A percentile compares a stretch with the other conserved stretches of the same genome.
These are phyloP conservation scores for Scutellaria galericulata DNA, from an alignment of 257 asterid species.

Conservation along the genomic window DNA sequence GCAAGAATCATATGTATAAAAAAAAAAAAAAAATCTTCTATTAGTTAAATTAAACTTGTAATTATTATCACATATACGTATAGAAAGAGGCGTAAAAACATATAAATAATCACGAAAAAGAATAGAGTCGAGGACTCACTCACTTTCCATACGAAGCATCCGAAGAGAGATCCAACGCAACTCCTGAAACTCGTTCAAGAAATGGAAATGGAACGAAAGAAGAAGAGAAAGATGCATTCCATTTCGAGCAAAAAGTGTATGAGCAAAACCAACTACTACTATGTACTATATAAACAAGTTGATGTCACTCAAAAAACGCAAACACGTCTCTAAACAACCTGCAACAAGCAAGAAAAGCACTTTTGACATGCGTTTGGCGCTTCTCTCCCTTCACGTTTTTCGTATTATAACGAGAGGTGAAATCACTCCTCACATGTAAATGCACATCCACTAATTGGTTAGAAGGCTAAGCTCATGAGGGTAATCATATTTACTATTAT, in stretches of 20 bases:
- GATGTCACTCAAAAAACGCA: background rate
- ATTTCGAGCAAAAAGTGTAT: slow-evolving; percentile 26
- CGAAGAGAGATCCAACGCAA: background rate
- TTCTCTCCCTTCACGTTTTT: background rate
- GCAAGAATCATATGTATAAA: too few species aligned
- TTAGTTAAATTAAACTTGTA: too few species aligned
- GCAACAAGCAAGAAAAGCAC: slow-evolving; percentile 22
- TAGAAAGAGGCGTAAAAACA: background rate
- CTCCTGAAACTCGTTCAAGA: slow-evolving; percentile 23
- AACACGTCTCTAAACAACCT: slow-evolving; percentile 28
- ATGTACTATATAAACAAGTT: slow-evolving; percentile 9
- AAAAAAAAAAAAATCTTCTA: too few species aligned
- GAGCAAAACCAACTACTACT: slow-evolving; percentile 33
- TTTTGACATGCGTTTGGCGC: slow-evolving; percentile 17
- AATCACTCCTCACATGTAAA: background rate
- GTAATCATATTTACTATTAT: background rate
- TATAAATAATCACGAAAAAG: background rate
- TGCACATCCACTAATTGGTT: background rate
- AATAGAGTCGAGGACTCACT: slow-evolving; percentile 24
- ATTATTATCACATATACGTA: background rate
- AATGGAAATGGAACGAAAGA: background rate
- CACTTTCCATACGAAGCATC: slow-evolving; percentile 32
- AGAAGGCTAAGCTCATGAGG: background rate
- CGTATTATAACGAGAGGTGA: background rate
- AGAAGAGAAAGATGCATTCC: slow-evolving; percentile 29